Evolutionary conservation across 306 rosid genomes (phyloP).

Genomic region (Cicer arietinum): DNA sequence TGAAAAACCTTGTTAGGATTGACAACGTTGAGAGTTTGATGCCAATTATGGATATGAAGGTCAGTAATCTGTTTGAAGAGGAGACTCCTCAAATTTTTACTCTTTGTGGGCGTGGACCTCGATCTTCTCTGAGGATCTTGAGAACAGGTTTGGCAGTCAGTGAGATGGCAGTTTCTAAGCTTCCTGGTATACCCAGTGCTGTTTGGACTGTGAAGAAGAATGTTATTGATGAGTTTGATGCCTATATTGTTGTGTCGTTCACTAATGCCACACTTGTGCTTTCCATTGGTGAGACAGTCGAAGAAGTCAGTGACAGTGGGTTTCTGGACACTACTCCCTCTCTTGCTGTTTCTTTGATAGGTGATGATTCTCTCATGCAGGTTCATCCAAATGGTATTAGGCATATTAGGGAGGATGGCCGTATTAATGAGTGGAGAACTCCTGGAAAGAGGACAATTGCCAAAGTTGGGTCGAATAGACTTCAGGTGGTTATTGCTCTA

Average conservation of each 20-base stretch:
- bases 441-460: constrained; percentile 95
- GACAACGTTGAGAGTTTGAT: constrained; percentile 96
- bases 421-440: constrained; percentile 96
- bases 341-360: constrained; percentile 95
- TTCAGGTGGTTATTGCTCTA: constrained; percentile 95
- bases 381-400: constrained; percentile 99
- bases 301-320: constrained; percentile 97
- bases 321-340: constrained; percentile 96
- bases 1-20: constrained; percentile 91
- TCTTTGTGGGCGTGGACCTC: constrained; percentile 98
- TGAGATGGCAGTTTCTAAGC: constrained; percentile 99
- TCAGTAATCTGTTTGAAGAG: constrained; percentile 86
- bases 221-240: constrained; percentile 88
- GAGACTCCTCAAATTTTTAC: constrained; percentile 94
- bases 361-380: constrained; percentile 98
- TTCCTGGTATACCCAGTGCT: constrained; percentile 94
- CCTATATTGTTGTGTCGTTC: constrained; percentile 94
- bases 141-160: constrained; percentile 98
- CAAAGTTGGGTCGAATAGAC: constrained; percentile 89
- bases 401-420: constrained; percentile 99
- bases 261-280: constrained; percentile 92
- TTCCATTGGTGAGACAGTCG: constrained; percentile 98
- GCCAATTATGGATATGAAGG: constrained; percentile 96
- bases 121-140: constrained; percentile 88
- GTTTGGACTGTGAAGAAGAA: constrained; percentile 99